phyloP scores from a whole-genome alignment of 2,329 filamentous ascomycete species.

The Aspergillus sergii region DNA sequence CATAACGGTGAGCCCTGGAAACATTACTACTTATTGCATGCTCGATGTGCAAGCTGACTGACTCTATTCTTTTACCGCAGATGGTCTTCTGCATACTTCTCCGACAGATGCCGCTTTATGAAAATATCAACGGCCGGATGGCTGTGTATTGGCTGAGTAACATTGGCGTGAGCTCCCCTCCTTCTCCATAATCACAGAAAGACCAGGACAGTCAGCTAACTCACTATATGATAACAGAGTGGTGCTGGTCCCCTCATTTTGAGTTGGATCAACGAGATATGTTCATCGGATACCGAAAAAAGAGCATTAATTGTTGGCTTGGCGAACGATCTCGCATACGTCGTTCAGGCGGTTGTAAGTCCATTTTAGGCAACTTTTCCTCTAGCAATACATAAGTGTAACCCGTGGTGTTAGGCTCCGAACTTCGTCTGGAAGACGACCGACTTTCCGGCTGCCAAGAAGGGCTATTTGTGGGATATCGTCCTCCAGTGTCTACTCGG shows the following conservation, averaged over 20 bases:
- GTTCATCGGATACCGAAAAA: conserved; percentile 34
- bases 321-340: conserved; percentile 38
- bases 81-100: conserved; percentile 36
- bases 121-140: conserved; percentile 38
- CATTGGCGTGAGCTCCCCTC: conserved; percentile 31
- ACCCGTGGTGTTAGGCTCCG: conserved; percentile 23
- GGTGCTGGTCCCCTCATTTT: conserved; percentile 44
- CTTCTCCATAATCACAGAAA: no score
- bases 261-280: conserved; percentile 42
- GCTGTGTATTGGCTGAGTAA: conserved; percentile 43
- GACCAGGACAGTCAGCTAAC: no score
- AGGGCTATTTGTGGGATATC: conserved; percentile 43
- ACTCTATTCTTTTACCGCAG: conserved; percentile 14
- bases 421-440: conserved; percentile 49
- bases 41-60: neutral
- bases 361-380: no score
- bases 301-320: conserved; percentile 34
- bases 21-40: neutral
- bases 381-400: neutral
- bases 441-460: conserved; percentile 40
- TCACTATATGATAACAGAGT: conserved; percentile 13
- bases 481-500: conserved; percentile 37
- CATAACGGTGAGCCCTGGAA: conserved; percentile 29
- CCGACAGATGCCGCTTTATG: conserved; percentile 41
- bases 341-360: conserved; percentile 36